These are phyloP conservation scores for Termitomyces sp. DNA, from an alignment of 768 basidiomycete genomes.

Conservation along the genomic window DNA sequence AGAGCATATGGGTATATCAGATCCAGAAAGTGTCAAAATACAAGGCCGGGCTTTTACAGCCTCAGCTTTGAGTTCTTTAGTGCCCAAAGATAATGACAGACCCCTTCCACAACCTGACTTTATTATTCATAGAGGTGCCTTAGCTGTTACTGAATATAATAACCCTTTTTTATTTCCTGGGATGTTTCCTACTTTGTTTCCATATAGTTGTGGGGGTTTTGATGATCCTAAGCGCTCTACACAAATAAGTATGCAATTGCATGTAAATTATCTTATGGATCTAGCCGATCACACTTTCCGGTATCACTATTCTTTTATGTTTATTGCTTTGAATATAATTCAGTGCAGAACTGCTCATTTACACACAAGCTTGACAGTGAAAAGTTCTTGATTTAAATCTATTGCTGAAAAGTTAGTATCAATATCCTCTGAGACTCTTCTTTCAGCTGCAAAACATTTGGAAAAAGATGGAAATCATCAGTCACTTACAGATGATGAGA, in stretches of 20 bases:
- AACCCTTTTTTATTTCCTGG: not conserved
- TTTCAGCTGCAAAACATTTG: conserved; percentile 19
- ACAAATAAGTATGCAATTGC: conserved; percentile 25
- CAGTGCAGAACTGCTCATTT: conserved; percentile 29
- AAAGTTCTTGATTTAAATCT: conserved; percentile 17
- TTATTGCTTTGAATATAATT: conserved; percentile 37
- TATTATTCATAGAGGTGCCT: not conserved
- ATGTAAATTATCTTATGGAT: conserved; percentile 29
- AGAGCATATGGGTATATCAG: not conserved
- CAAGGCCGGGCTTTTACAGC: not conserved
- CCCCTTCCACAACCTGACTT: not conserved
- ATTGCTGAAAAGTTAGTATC: conserved; percentile 22
- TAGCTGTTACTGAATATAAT: not conserved
- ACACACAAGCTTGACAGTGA: conserved; percentile 28
- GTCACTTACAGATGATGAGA: conserved; percentile 23
- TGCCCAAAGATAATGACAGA: not conserved
- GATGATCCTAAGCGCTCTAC: conserved; percentile 22
- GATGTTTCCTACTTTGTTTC: too few relatives aligned
- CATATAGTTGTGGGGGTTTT: conserved; percentile 40
- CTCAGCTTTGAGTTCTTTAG: not conserved
- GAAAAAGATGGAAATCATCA: conserved; percentile 14
- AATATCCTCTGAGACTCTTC: conserved; percentile 68
- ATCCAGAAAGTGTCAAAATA: not conserved
- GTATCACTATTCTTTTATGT: conserved; percentile 37
- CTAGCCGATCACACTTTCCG: conserved; percentile 30